Evolutionary conservation across 1,284 basidiomycete species (phyloP).

Genomic region (Cutaneotrichosporon sp.): DNA sequence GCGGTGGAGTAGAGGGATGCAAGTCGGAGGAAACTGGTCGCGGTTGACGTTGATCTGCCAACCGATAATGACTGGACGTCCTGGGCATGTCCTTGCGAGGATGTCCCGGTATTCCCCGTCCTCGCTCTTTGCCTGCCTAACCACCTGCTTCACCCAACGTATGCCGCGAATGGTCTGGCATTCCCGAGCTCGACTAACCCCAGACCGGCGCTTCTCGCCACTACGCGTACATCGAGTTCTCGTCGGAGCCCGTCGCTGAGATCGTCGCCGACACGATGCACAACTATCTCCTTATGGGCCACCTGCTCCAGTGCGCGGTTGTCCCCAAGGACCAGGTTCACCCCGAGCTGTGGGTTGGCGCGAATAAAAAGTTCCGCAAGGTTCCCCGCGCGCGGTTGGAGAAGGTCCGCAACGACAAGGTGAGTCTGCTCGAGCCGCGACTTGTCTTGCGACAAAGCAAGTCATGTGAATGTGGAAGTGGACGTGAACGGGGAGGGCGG

Average conservation of each 20-base stretch:
- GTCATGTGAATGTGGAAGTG: not conserved
- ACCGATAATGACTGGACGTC: not conserved
- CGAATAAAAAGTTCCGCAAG: constrained; percentile 82
- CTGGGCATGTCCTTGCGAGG: not conserved
- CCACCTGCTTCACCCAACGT: too few species aligned
- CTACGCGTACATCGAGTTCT: constrained; percentile 95
- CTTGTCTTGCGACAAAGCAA: not conserved
- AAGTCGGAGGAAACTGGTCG: too few species aligned
- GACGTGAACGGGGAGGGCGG: too few species aligned
- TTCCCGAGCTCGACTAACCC: not conserved
- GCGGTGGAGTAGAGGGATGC: too few species aligned
- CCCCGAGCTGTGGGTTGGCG: constrained; percentile 93
- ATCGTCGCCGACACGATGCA: constrained; percentile 99
- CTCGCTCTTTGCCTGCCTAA: too few species aligned
- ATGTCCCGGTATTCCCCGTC: not conserved
- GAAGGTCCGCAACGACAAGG: constrained; percentile 76
- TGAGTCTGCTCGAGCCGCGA: constrained; percentile 42
- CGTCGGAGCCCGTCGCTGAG: constrained; percentile 80
- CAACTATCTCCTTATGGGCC: constrained; percentile 94
- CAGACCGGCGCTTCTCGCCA: constrained; percentile 94
- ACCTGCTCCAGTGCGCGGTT: constrained; percentile 81
- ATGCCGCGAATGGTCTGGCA: too few species aligned
- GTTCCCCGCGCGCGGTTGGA: constrained; percentile 74
- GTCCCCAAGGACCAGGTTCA: constrained; percentile 86
- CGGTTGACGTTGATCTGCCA: too few species aligned